A percentile compares a stretch with the other conserved stretches of the same genome.
Conservation (phyloP, 2,329 filamentous ascomycete genomes). For the Metarhizium brunneum region DNA sequence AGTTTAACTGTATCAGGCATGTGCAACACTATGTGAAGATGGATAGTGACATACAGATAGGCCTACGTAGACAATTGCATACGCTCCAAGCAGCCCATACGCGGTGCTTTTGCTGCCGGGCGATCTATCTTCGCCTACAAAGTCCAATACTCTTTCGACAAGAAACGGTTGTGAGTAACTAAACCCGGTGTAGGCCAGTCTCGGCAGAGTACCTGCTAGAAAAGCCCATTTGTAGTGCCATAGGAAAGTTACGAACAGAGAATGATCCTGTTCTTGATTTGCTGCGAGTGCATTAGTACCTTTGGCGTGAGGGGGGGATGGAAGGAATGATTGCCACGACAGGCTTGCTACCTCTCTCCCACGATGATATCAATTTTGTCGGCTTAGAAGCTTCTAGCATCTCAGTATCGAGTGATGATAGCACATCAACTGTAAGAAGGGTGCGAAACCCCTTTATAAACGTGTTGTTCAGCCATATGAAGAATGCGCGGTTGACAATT, state of each 20-base stretch:
- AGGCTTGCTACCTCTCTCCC: neutral
- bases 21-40: neutral
- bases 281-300: constrained; percentile 1
- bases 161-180: constrained; percentile 34
- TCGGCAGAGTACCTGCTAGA: constrained; percentile 21
- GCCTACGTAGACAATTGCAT: constrained; percentile 28
- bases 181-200: constrained; percentile 27
- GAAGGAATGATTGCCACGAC: neutral
- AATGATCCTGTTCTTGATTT: constrained; percentile 12
- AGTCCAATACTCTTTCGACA: constrained; percentile 24
- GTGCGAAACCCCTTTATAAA: constrained; percentile 21
- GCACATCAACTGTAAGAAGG: constrained; percentile 16
- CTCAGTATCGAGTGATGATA: constrained; percentile 16
- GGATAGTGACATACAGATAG: constrained; percentile 21
- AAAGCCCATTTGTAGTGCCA: constrained; percentile 17
- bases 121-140: constrained; percentile 15
- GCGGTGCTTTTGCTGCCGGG: constrained; percentile 18
- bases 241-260: constrained; percentile 14
- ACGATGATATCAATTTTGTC: neutral
- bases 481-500: constrained; percentile 15
- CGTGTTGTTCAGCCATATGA: constrained; percentile 19
- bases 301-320: neutral
- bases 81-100: constrained; percentile 28
- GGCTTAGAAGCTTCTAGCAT: constrained; percentile 11
- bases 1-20: neutral